Percentiles rank a stretch among this genome's conserved stretches.
Conservation (phyloP, 2,329 filamentous ascomycete species). For the Scedosporium minutisporum region DNA sequence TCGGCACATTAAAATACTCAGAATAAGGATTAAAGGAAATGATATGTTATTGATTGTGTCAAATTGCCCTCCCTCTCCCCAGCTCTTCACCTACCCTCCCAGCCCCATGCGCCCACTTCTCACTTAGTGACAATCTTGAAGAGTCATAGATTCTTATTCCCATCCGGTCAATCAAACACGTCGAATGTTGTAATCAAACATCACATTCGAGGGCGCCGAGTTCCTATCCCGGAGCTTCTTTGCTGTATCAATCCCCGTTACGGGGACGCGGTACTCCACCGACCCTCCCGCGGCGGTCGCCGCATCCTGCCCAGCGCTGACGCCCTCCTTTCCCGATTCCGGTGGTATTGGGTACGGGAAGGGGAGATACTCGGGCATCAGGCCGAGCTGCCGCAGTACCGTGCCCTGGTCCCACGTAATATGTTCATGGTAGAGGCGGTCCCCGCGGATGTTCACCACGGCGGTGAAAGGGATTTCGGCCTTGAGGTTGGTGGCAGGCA, state of each 20-base stretch:
- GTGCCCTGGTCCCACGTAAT: constrained; percentile 61
- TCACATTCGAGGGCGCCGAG: no score
- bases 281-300: constrained; percentile 1
- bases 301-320: no score
- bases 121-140: no score
- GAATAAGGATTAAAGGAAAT: no score
- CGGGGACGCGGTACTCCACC: constrained; percentile 22
- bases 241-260: constrained; percentile 20
- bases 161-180: no score
- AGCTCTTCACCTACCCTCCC: no score
- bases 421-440: constrained; percentile 55
- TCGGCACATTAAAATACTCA: no score
- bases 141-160: no score
- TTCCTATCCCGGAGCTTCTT: constrained; percentile 13
- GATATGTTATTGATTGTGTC: no score
- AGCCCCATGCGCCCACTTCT: no score
- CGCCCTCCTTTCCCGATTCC: not conserved
- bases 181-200: no score
- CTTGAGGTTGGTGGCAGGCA: constrained; percentile 42
- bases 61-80: no score
- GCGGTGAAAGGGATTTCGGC: constrained; percentile 51
- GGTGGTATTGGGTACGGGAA: constrained; percentile 41
- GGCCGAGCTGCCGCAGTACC: constrained; percentile 46
- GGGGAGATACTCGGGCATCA: constrained; percentile 49
- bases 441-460: constrained; percentile 54